These are phyloP conservation scores for Nicotiana rustica DNA, from an alignment of 305 asterid species.

Conservation along the genomic window DNA sequence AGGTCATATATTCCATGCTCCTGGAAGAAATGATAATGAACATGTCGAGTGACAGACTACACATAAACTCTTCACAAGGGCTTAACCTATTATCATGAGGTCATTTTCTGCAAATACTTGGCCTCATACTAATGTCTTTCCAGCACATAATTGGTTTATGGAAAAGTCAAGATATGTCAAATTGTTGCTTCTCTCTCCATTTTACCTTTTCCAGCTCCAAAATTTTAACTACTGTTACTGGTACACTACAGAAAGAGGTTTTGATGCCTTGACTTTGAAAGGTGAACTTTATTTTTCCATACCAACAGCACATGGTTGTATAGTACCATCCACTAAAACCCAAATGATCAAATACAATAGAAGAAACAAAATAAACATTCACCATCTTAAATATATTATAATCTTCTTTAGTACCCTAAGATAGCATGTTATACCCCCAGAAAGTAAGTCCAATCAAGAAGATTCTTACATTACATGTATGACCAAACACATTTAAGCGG, in stretches of 20 bases:
- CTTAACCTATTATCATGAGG: slow-evolving; percentile 7
- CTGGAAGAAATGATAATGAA: slow-evolving; percentile 8
- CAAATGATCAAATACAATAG: slow-evolving; percentile 27
- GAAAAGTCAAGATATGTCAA: neutral
- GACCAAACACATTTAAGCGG: slow-evolving; percentile 28
- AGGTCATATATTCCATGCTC: neutral
- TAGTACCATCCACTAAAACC: slow-evolving; percentile 1
- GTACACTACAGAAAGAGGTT: neutral
- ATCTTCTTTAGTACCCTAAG: slow-evolving; percentile 18
- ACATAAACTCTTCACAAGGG: slow-evolving; percentile 15
- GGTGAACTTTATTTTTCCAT: neutral
- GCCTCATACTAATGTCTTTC: neutral
- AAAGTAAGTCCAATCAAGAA: neutral
- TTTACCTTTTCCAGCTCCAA: slow-evolving; percentile 20
- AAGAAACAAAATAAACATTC: neutral
- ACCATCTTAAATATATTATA: slow-evolving; percentile 16
- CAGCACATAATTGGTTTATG: slow-evolving; percentile 1
- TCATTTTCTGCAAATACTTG: slow-evolving; percentile 9
- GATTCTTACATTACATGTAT: slow-evolving; percentile 25
- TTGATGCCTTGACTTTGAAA: neutral
- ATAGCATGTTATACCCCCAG: slow-evolving; percentile 18
- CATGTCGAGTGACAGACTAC: neutral
- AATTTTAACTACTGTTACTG: neutral
- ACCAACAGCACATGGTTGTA: neutral
- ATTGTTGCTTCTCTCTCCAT: neutral